Base-by-base conservation (phyloP, 2,329 filamentous ascomycete genomes). In the Cladosporium sp. region DNA sequence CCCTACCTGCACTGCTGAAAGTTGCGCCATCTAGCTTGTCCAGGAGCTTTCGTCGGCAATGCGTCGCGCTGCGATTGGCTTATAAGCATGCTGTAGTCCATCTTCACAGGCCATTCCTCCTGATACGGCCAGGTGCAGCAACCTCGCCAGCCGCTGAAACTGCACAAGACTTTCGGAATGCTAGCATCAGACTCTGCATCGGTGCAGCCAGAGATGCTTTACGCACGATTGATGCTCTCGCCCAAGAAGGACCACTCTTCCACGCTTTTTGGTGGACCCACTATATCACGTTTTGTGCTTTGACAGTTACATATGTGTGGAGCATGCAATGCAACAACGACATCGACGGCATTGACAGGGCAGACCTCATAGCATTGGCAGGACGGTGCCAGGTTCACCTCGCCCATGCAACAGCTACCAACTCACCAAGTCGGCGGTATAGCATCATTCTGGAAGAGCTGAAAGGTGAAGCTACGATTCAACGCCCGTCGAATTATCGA, bases 211-310 rank as follows among this genome's bases (percentile, higher is more conserved):
- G 40, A 14, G 51, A 60, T 19, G 54, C 54, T 5, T 28, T 64
- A 15, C 58, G 51, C 40, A 72, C 64, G 0, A 76, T 76, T 1
- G 73, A 78, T 55, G 67, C 67, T 5, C 72, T 78, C 65, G 73
- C 72, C 5, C 56, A 65, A 2, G 73, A 75, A 28, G 72, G 70
- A 25, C 67, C 64, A 17, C 61, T 74, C 5, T 78, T 75, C 28
- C 74, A 78, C 43, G 75, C 76, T 0, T 73, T 78, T 22, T 79
- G 78, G 78, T 80, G 77, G 73, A 80, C 76, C 9, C 77, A 78
- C 19, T 80, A 80, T 49, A 75, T 80, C 0, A 75, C 75, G 1
- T 81, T 81, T 37, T 81, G 79, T 59, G 78, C 79, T 1, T 62
- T 82, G 3, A 74, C 74, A 0, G 74, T 80, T 0, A 71, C 78